Base-by-base conservation (phyloP, 2,329 filamentous ascomycete genomes). In the Aspergillus calidoustus region DNA sequence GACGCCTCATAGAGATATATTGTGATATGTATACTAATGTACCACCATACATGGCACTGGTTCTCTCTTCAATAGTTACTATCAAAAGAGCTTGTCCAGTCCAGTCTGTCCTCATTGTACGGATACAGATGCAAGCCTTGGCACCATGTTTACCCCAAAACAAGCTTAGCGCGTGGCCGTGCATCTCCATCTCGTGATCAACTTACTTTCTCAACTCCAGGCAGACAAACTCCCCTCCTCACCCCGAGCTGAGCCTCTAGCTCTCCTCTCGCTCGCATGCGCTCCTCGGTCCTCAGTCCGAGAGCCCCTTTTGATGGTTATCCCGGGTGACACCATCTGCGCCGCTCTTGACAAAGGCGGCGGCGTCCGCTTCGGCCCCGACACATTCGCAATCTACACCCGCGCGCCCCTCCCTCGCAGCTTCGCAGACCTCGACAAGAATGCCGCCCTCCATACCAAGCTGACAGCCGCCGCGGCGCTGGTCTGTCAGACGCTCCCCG, bases 301-400 rank as follows among this genome's bases (percentile, higher is more conserved):
- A 41, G 34, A 38, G 15, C 11, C 19, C n/a, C n/a, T 9, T 34
- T 56, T 56, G 23, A 57, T 57, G 54, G 46, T 41, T 23, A 49
- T 41, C 34, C 34, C 15, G 28, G 25, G 44, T 31, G 46, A 41
- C 44, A 57, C 44, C 44, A 46, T 57, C 48, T 63, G 61, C 44
- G 61, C 57, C 49, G 41, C 52, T 28, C 57, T 56, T 30, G 61
- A 63, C 49, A 28, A 60, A 31, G 61, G 61, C 41, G 61, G 50
- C 11, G 61, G 61, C 25, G 61, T 63, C 41, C 53, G 57, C 38
- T 54, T 60, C 47, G 57, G 57, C 41, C 22, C 60, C 44, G 31
- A 63, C 8, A 63, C 57, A 5, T 63, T 63, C 31, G 61, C 54
- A 15, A 63, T 63, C n/a, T 63, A 63, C 50, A 60, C 61, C 15